Evolutionary conservation across 352 stramenopile genomes (phyloP).

Genomic region (Phytopythium cucurbitacearum): DNA sequence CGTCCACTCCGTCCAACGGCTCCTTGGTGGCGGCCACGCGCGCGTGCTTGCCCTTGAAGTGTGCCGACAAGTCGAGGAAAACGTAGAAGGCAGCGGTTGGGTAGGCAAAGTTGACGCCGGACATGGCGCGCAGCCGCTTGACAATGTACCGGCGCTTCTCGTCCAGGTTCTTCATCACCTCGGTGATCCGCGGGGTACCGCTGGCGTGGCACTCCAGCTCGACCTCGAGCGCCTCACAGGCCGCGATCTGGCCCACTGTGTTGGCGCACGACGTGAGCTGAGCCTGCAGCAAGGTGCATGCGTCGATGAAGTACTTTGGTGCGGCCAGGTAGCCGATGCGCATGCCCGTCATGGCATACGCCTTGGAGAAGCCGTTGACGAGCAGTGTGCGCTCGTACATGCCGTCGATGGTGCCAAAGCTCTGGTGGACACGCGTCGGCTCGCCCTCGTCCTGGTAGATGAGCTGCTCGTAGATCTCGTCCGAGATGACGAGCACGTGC

Average conservation of each 20-base stretch:
- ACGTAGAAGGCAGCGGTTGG: slow-evolving; percentile 95
- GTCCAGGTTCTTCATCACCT: slow-evolving; percentile 39
- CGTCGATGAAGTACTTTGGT: slow-evolving; percentile 71
- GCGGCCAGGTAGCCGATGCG: slow-evolving; percentile 90
- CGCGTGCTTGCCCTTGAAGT: slow-evolving; percentile 56
- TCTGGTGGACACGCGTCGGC: slow-evolving; percentile 48
- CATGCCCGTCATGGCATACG: slow-evolving; percentile 95
- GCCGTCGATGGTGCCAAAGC: slow-evolving; percentile 56
- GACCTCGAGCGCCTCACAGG: slow-evolving; percentile 85
- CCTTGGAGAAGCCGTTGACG: slow-evolving; percentile 97
- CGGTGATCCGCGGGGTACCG: slow-evolving; percentile 41
- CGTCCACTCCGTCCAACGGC: slow-evolving; percentile 37
- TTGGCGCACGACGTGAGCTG: slow-evolving; percentile 94
- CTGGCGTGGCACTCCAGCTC: slow-evolving; percentile 49
- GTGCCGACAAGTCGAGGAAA: slow-evolving; percentile 85
- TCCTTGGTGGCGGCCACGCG: slow-evolving; percentile 20
- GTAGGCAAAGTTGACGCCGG: slow-evolving; percentile 72
- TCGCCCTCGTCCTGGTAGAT: slow-evolving; percentile 81
- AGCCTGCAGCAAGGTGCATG: slow-evolving; percentile 90
- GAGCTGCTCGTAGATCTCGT: slow-evolving; percentile 97
- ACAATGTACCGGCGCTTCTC: slow-evolving; percentile 91
- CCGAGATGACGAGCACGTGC: slow-evolving; percentile 84
- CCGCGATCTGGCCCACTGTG: slow-evolving; percentile 90
- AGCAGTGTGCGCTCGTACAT: slow-evolving; percentile 92
- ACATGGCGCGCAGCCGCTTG: slow-evolving; percentile 71